phyloP scores from a whole-genome alignment of 2,329 filamentous ascomycete genomes.

The Penicillium thymicola region DNA sequence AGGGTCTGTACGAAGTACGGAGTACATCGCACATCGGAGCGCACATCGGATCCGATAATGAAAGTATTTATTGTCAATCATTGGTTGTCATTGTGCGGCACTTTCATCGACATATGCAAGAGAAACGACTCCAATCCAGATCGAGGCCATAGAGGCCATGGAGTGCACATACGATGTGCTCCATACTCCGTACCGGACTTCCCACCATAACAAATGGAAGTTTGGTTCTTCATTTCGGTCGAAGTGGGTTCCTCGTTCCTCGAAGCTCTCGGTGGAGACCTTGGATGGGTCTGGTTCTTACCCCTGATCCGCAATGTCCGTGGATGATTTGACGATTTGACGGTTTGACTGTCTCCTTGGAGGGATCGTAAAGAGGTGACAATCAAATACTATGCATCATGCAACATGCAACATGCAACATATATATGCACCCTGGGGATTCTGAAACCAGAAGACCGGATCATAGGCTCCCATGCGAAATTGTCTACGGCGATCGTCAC shows the following conservation, averaged over 20 bases:
- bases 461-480: conserved; percentile 16
- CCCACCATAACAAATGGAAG: conserved; percentile 2
- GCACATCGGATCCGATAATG: not conserved
- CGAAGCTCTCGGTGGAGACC: conserved; percentile 21
- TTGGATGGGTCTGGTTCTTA: conserved; percentile 20
- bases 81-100: conserved; percentile 4
- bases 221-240: conserved; percentile 9
- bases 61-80: conserved; percentile 15
- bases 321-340: not conserved
- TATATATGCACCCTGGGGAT: conserved; percentile 11
- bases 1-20: not conserved
- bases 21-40: not conserved
- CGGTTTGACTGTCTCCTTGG: not conserved
- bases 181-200: not conserved
- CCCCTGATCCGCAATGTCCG: conserved; percentile 7
- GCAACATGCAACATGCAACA: not conserved
- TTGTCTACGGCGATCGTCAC: conserved; percentile 23
- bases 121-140: not conserved
- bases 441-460: conserved; percentile 23
- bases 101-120: conserved; percentile 2
- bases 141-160: not conserved
- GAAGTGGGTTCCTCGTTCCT: conserved; percentile 8
- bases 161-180: not conserved
- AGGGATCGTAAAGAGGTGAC: not conserved
- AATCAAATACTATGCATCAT: not conserved